Base-by-base conservation (phyloP, 2,329 filamentous ascomycete species). In the Penicillium polonicum region DNA sequence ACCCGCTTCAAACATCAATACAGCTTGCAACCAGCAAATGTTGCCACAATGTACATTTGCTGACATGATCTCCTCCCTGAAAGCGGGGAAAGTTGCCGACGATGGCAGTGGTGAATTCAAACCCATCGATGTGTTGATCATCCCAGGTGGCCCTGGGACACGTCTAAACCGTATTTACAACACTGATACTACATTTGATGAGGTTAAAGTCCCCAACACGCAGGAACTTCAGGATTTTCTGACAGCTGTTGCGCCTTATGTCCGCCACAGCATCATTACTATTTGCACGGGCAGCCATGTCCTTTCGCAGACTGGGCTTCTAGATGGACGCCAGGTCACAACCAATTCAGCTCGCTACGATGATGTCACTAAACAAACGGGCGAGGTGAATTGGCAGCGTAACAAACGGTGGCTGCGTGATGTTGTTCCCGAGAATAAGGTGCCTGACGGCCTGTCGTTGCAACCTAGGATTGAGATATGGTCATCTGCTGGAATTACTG, bases 401-500 rank as follows among this genome's bases (percentile, higher is more conserved):
- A 46, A 57, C 13, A 52, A 25, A 35, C 48, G 54, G 21, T 57
- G 54, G 54, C 13, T 57, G 15, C 48, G 54, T 12, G 54, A 57
- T 23, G 29, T 23, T n/a, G 13, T 57, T 10, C 48, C 54, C 2
- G 13, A 39, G 5, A 19, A 52, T 21, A 36, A 23, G 31, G 15
- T 31, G 13, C n/a, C 42, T 19, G 27, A 31, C 2, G 35, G 33
- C 9, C 23, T 38, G 15, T 27, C 35, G 7, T 33, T 57, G 27
- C 41, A 23, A 13, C 42, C 54, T 29, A 29, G 48, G 10, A 29
- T 52, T 21, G 54, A 57, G 27, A 52, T 57, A 4, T 57, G 54
- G 54, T 46, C 54, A 33, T 57, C 54, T 41, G 54, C 54, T n/a
- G 54, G 54, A 17, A 52, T 57, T 4, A 52, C 54, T 19, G 54